Evolutionary conservation across 257 asterid genomes (phyloP).

Genomic region (Solanum etuberosum): DNA sequence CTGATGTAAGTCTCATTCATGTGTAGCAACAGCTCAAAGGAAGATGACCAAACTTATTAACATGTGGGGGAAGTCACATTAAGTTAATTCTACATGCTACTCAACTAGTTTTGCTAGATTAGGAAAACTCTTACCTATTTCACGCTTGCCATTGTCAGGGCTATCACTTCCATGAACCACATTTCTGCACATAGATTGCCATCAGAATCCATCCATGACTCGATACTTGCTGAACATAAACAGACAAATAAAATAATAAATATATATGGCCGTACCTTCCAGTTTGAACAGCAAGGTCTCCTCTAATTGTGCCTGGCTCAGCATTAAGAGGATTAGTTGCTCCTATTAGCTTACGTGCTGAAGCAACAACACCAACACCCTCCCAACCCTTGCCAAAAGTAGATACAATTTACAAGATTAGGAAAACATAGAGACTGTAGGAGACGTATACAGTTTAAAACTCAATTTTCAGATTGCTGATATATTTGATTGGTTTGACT

Average conservation of each 20-base stretch:
- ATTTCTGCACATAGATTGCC: slow-evolving; percentile 38
- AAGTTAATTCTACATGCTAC: neutral
- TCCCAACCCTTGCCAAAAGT: slow-evolving; percentile 64
- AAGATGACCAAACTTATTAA: neutral
- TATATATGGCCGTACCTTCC: slow-evolving; percentile 51
- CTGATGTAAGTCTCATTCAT: neutral
- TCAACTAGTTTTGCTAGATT: neutral
- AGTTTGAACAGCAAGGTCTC: slow-evolving; percentile 91
- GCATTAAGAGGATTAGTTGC: slow-evolving; percentile 94
- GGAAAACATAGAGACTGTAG: neutral
- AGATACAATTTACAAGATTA: neutral
- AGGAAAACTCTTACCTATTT: slow-evolving; percentile 43
- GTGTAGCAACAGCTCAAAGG: neutral
- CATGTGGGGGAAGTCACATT: neutral
- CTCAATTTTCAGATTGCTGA: neutral
- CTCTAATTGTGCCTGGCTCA: slow-evolving; percentile 94
- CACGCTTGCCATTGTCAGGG: slow-evolving; percentile 79
- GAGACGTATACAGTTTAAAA: neutral
- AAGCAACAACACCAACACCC: slow-evolving; percentile 87
- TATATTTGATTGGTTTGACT: neutral
- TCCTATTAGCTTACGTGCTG: slow-evolving; percentile 86
- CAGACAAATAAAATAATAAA: neutral
- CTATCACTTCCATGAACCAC: slow-evolving; percentile 98
- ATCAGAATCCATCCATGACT: neutral
- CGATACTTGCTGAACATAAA: neutral